Conservation (phyloP, 495 filamentous ascomycete genomes). For the Podospora pseudoanserina region DNA sequence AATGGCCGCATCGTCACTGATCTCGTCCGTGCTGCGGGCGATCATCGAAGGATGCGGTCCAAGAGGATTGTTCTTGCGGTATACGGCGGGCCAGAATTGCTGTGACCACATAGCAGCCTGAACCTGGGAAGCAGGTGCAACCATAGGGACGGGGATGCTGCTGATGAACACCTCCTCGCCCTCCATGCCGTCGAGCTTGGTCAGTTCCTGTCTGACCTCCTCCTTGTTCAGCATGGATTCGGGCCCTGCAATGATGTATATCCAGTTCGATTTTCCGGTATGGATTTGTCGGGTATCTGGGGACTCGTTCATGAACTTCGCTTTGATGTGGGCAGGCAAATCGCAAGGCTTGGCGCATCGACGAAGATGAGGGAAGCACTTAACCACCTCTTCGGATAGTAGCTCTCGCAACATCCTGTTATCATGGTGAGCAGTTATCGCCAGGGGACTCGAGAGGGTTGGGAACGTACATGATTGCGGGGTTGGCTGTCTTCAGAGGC, state of each 20-base stretch:
- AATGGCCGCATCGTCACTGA: constrained; percentile 50
- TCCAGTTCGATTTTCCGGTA: constrained; percentile 44
- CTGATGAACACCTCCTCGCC: constrained; percentile 44
- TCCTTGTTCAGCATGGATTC: constrained; percentile 39
- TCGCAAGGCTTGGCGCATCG: constrained; percentile 70
- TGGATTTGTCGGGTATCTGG: constrained; percentile 42
- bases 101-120: constrained; percentile 76
- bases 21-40: constrained; percentile 52
- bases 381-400: constrained; percentile 54
- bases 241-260: constrained; percentile 48
- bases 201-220: constrained; percentile 35
- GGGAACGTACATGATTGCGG: constrained; percentile 48
- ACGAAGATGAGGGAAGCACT: constrained; percentile 72
- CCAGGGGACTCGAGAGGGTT: neutral
- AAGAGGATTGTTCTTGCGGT: constrained; percentile 77
- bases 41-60: constrained; percentile 65
- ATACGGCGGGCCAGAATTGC: constrained; percentile 82
- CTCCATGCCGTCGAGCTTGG: constrained; percentile 37
- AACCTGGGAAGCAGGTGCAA: constrained; percentile 66
- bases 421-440: constrained; percentile 10
- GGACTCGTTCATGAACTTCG: constrained; percentile 45
- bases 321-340: constrained; percentile 55
- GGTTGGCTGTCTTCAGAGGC: constrained; percentile 50
- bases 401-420: constrained; percentile 44
- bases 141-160: constrained; percentile 62